Conservation (phyloP, 2,329 filamentous ascomycete genomes). For the Clonostachys chloroleuca region DNA sequence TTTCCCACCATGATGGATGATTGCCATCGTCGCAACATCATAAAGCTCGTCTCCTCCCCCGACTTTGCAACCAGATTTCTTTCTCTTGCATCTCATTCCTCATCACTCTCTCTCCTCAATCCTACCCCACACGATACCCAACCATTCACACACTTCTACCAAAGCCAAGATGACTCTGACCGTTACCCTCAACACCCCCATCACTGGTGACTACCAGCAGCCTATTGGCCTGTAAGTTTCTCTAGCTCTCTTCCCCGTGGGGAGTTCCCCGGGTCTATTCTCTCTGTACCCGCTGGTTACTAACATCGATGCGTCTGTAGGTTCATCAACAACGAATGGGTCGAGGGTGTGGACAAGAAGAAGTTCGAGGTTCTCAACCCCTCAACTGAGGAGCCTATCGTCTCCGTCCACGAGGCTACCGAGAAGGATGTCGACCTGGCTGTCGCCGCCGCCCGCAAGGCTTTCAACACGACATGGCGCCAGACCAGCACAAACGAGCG, state of each 20-base stretch:
- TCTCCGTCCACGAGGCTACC: constrained; percentile 76
- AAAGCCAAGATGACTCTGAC: constrained; percentile 38
- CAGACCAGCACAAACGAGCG: constrained; percentile 66
- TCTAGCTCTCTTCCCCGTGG: neutral
- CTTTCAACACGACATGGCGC: constrained; percentile 72
- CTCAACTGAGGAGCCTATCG: constrained; percentile 77
- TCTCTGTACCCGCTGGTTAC: neutral
- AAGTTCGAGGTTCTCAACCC: constrained; percentile 93
- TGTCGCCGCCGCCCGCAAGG: constrained; percentile 79
- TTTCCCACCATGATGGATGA: too few species aligned
- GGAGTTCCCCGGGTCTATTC: neutral
- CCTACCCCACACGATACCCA: neutral
- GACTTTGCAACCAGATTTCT: neutral
- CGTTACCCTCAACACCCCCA: constrained; percentile 63
- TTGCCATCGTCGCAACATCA: too few species aligned
- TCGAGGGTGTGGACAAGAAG: constrained; percentile 75
- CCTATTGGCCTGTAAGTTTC: constrained; percentile 56
- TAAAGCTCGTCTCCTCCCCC: neutral
- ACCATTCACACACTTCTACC: too few species aligned
- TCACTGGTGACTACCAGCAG: constrained; percentile 55
- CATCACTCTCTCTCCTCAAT: neutral
- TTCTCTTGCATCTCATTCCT: neutral
- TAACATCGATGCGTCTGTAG: constrained; percentile 29
- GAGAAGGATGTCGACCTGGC: constrained; percentile 84
- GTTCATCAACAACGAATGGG: constrained; percentile 92